Conservation (phyloP, 768 basidiomycete genomes). For the Multifurca ochricompacta region DNA sequence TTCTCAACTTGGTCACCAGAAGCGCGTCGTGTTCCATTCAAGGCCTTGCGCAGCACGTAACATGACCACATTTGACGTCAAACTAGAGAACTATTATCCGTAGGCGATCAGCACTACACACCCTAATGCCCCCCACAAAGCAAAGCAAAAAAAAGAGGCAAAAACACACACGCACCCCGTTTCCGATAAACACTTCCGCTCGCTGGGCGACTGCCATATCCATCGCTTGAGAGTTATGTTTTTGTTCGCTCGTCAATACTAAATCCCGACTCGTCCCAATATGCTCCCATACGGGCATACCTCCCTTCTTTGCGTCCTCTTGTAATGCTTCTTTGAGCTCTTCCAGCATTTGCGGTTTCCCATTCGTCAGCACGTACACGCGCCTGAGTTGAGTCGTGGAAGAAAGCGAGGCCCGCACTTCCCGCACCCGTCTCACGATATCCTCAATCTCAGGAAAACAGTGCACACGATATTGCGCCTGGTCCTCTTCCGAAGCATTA, state of each 20-base stretch:
- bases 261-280: constrained; percentile 37
- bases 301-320: background rate
- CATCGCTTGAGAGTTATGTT: constrained; percentile 37
- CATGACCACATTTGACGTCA: constrained; percentile 18
- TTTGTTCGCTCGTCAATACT: constrained; percentile 34
- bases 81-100: constrained; percentile 14
- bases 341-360: constrained; percentile 31
- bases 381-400: constrained; percentile 26
- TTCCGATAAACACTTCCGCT: constrained; percentile 44
- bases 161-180: constrained; percentile 35
- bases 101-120: too few species aligned
- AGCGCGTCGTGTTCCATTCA: constrained; percentile 3
- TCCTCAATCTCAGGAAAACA: constrained; percentile 36
- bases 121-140: too few species aligned
- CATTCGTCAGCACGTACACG: constrained; percentile 45
- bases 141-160: background rate
- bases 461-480: constrained; percentile 29
- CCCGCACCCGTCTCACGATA: constrained; percentile 34
- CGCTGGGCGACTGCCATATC: constrained; percentile 43
- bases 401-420: constrained; percentile 25
- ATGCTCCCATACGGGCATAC: constrained; percentile 30
- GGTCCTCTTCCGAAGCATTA: constrained; percentile 20
- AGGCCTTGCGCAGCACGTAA: constrained; percentile 11
- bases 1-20: too few species aligned
- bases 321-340: constrained; percentile 31